A percentile compares a stretch with the other conserved stretches of the same genome.
Evolutionary conservation across 148 eudicot genomes (phyloP).

Genomic region (Rhododendron henanense): DNA sequence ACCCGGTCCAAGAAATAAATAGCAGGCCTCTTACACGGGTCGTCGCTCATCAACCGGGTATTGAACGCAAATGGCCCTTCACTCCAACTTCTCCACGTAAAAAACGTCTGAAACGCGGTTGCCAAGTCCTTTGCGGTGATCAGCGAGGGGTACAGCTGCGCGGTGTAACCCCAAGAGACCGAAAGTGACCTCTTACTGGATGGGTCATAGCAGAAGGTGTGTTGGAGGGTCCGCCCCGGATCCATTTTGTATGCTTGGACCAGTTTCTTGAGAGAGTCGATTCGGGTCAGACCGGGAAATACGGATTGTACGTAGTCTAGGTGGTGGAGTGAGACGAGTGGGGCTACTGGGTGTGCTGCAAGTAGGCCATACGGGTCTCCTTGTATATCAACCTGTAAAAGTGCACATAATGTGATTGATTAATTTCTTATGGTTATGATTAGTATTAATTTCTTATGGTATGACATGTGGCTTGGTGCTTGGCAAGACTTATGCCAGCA

Average conservation of each 20-base stretch:
- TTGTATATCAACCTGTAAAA: constrained; percentile 31
- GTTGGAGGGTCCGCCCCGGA: constrained; percentile 36
- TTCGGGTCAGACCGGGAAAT: constrained; percentile 25
- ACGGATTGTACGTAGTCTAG: constrained; percentile 34
- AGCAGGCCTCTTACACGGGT: constrained; percentile 37
- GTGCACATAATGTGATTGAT: background rate
- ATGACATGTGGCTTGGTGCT: too few species aligned
- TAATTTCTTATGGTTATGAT: background rate
- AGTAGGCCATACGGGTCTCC: constrained; percentile 38
- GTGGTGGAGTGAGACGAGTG: constrained; percentile 48
- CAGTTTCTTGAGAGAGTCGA: constrained; percentile 29
- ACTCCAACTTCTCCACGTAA: constrained; percentile 33
- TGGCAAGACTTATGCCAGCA: too few species aligned
- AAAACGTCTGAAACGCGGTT: constrained; percentile 36
- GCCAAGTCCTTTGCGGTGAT: constrained; percentile 23
- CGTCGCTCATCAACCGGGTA: constrained; percentile 27
- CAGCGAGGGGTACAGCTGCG: constrained; percentile 34
- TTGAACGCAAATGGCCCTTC: constrained; percentile 32
- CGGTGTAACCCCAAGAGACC: constrained; percentile 41
- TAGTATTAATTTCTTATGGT: too few species aligned
- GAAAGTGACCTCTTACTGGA: constrained; percentile 34
- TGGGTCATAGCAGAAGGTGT: constrained; percentile 32
- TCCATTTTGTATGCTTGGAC: constrained; percentile 23
- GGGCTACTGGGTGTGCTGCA: constrained; percentile 48
- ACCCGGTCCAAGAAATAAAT: constrained; percentile 29